Evolutionary conservation across 768 basidiomycete genomes (phyloP).

Genomic region (Boletus vermiculosoides): DNA sequence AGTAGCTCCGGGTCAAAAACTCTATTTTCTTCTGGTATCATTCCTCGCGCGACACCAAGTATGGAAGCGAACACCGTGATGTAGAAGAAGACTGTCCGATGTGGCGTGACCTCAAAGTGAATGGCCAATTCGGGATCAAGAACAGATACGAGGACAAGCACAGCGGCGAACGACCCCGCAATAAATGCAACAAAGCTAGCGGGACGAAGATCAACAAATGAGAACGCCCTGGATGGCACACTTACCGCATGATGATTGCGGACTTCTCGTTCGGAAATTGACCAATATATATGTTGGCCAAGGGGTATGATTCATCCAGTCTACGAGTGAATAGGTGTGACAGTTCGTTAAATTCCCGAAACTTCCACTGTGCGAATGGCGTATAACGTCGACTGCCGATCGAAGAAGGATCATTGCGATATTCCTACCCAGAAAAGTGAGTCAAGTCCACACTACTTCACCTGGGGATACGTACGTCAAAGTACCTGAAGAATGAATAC

Average conservation of each 20-base stretch:
- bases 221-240: constrained; percentile 4
- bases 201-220: constrained; percentile 1
- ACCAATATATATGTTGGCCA: constrained; percentile 92
- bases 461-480: constrained; percentile 64
- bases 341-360: constrained; percentile 97
- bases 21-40: constrained; percentile 92
- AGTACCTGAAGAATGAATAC: constrained; percentile 99
- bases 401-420: constrained; percentile 96
- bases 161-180: constrained; percentile 94
- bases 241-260: constrained; percentile 85
- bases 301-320: constrained; percentile 83
- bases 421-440: constrained; percentile 62
- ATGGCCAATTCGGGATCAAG: constrained; percentile 92
- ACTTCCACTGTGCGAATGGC: constrained; percentile 95
- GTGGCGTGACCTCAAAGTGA: constrained; percentile 92
- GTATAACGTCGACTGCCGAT: constrained; percentile 93
- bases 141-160: constrained; percentile 87
- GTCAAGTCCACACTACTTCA: background rate
- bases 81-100: constrained; percentile 93
- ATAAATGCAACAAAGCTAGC: constrained; percentile 92
- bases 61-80: constrained; percentile 83
- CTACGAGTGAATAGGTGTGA: constrained; percentile 88
- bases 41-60: constrained; percentile 86
- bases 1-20: constrained; percentile 93
- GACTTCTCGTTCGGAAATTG: constrained; percentile 97